Conservation (phyloP, 2,329 filamentous ascomycete species). For the Lachnellula hyalina region DNA sequence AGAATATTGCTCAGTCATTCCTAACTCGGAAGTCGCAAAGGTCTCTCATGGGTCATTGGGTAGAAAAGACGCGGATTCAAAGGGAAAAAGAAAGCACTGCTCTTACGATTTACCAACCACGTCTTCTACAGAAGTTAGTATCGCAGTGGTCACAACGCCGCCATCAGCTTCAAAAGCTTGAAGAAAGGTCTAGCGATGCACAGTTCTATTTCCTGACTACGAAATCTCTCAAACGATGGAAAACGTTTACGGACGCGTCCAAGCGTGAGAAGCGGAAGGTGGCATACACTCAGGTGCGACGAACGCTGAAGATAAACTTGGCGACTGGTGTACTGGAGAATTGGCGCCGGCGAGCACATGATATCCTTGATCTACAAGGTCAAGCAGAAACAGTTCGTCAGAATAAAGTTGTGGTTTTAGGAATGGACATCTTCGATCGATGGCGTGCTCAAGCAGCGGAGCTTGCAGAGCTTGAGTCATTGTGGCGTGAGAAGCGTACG, state of each 20-base stretch:
- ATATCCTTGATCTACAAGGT: slow-evolving; percentile 26
- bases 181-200: slow-evolving; percentile 24
- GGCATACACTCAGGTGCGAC: slow-evolving; percentile 28
- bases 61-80: slow-evolving; percentile 15
- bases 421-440: slow-evolving; percentile 28
- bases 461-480: slow-evolving; percentile 23
- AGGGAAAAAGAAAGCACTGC: slow-evolving; percentile 20
- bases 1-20: slow-evolving; percentile 22
- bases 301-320: slow-evolving; percentile 27
- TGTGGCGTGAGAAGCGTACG: slow-evolving; percentile 19
- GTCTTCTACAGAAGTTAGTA: slow-evolving; percentile 16
- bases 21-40: slow-evolving; percentile 19
- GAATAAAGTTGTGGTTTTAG: slow-evolving; percentile 24
- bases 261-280: slow-evolving; percentile 29
- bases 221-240: slow-evolving; percentile 28
- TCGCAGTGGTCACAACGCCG: slow-evolving; percentile 18
- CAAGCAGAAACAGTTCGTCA: slow-evolving; percentile 21
- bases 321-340: slow-evolving; percentile 19
- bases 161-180: slow-evolving; percentile 20
- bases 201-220: slow-evolving; percentile 28
- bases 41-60: slow-evolving; percentile 23
- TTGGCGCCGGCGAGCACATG: slow-evolving; percentile 23
- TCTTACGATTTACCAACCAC: slow-evolving; percentile 16
- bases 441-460: slow-evolving; percentile 28
- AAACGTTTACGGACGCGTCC: slow-evolving; percentile 20